These are phyloP conservation scores for Botrytis cinerea DNA, from an alignment of 2,329 filamentous ascomycete species.

Conservation along the genomic window DNA sequence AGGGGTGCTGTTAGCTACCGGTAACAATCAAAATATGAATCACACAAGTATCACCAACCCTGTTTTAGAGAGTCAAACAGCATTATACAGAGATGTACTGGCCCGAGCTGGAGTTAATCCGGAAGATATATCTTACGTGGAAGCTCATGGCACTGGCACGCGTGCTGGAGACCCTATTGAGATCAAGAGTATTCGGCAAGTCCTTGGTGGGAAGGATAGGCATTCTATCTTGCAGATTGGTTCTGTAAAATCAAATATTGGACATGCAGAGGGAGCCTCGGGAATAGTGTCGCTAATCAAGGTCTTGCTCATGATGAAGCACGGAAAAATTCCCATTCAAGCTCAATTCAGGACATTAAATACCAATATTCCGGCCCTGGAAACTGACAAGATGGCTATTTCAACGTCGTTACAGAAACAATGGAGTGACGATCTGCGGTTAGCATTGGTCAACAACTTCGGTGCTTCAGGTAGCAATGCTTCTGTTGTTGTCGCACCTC, in stretches of 20 bases:
- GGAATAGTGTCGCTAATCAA: slow-evolving; percentile 45
- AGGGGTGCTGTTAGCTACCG: slow-evolving; percentile 54
- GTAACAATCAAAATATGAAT: slow-evolving; percentile 61
- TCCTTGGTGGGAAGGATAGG: slow-evolving; percentile 21
- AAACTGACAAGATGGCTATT: neutral
- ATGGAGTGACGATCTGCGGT: slow-evolving; percentile 1
- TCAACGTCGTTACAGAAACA: neutral
- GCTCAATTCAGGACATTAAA: slow-evolving; percentile 45
- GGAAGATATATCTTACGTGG: slow-evolving; percentile 23
- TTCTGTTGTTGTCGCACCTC: neutral
- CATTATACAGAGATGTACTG: slow-evolving; percentile 22
- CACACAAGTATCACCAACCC: slow-evolving; percentile 55
- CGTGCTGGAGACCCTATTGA: slow-evolving; percentile 30
- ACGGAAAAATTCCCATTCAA: slow-evolving; percentile 45
- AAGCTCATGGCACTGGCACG: slow-evolving; percentile 32
- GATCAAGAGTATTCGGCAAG: slow-evolving; percentile 17
- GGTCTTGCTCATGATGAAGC: slow-evolving; percentile 44
- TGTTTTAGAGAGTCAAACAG: slow-evolving; percentile 52
- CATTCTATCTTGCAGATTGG: slow-evolving; percentile 27
- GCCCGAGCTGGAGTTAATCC: slow-evolving; percentile 22
- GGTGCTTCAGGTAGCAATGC: neutral
- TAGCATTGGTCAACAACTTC: slow-evolving; percentile 15
- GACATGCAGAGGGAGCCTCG: slow-evolving; percentile 42
- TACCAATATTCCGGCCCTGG: slow-evolving; percentile 24
- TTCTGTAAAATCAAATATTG: slow-evolving; percentile 43